Conservation (phyloP, 805 yeast genomes). For the Novakomyces olei region DNA sequence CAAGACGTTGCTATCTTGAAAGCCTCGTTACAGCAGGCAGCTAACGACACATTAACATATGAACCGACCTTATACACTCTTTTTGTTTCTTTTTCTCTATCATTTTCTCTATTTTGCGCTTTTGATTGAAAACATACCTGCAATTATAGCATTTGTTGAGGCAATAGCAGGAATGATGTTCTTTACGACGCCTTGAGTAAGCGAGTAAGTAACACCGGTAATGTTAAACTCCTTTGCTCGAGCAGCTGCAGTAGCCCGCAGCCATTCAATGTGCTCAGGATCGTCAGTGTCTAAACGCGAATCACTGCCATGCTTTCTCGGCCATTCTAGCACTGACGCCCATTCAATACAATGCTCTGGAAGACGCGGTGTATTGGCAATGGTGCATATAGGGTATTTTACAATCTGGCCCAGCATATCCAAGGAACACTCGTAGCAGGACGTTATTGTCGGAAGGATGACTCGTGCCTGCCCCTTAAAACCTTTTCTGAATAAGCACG, state of each 20-base stretch:
- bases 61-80: not conserved
- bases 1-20: slow-evolving; percentile 54
- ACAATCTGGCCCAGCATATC: slow-evolving; percentile 37
- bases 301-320: slow-evolving; percentile 14
- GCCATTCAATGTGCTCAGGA: slow-evolving; percentile 41
- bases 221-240: slow-evolving; percentile 51
- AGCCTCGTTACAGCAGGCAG: slow-evolving; percentile 62
- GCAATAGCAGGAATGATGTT: slow-evolving; percentile 87
- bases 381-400: slow-evolving; percentile 77
- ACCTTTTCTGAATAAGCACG: slow-evolving; percentile 15
- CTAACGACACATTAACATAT: slow-evolving; percentile 4
- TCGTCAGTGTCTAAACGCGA: slow-evolving; percentile 37
- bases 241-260: slow-evolving; percentile 29
- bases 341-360: slow-evolving; percentile 92
- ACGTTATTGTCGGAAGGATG: slow-evolving; percentile 60
- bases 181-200: slow-evolving; percentile 73
- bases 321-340: slow-evolving; percentile 64
- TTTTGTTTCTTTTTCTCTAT: too few relatives aligned
- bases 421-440: slow-evolving; percentile 84
- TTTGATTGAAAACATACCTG: too few relatives aligned
- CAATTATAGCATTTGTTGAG: slow-evolving; percentile 77
- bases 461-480: slow-evolving; percentile 78
- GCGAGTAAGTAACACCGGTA: slow-evolving; percentile 41
- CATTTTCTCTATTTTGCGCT: not conserved
- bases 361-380: slow-evolving; percentile 79